Conservation (phyloP, 1,284 basidiomycete species). For the Peniophora sp. region DNA sequence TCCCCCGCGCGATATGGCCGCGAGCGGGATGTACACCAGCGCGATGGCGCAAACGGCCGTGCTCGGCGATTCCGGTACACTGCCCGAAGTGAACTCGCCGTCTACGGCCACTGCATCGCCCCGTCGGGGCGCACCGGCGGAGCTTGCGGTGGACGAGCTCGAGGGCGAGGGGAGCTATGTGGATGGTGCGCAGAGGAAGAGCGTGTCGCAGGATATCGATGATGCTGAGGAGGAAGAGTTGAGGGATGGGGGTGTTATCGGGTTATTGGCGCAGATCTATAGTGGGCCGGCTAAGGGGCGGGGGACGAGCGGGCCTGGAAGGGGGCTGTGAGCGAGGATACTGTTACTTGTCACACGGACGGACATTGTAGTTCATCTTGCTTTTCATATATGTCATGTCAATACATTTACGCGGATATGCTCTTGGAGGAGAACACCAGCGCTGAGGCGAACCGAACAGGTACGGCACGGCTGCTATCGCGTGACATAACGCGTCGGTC, state of each 20-base stretch:
- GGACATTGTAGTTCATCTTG: too few relatives aligned
- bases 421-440: too few relatives aligned
- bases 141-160: conserved; percentile 43
- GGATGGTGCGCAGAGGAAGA: conserved; percentile 31
- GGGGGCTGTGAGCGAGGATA: too few relatives aligned
- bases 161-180: conserved; percentile 66
- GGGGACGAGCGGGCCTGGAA: conserved; percentile 20
- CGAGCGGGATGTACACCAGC: conserved; percentile 26
- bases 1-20: conserved; percentile 34
- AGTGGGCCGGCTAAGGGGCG: conserved; percentile 34
- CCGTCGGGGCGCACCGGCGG: conserved; percentile 33
- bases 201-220: conserved; percentile 31
- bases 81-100: conserved; percentile 16
- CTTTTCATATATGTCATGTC: too few relatives aligned
- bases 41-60: conserved; percentile 60
- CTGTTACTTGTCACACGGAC: too few relatives aligned
- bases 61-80: conserved; percentile 63
- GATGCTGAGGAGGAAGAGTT: conserved; percentile 44
- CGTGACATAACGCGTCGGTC: too few relatives aligned
- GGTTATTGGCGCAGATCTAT: conserved; percentile 73
- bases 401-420: too few relatives aligned
- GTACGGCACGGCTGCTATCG: too few relatives aligned
- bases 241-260: conserved; percentile 61
- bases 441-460: too few relatives aligned
- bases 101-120: conserved; percentile 10